phyloP scores from a whole-genome alignment of 305 asterid species.

The Nicotiana rustica region DNA sequence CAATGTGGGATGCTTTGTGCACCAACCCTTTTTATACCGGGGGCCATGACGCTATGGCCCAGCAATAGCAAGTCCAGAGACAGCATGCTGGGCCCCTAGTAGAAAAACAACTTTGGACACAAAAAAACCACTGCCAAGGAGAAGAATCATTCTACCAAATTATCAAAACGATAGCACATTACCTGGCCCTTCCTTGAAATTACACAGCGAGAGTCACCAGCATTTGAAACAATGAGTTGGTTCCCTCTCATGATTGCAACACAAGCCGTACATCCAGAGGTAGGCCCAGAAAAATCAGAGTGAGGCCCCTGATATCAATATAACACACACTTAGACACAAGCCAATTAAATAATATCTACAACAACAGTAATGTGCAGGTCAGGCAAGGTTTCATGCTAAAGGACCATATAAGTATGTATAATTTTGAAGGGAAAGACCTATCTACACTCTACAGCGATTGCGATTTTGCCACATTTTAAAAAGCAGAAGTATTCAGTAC shows the following conservation, averaged over 20 bases:
- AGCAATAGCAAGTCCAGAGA: conserved; percentile 6
- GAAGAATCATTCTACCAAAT: not conserved
- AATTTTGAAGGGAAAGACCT: not conserved
- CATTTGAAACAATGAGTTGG: conserved; percentile 91
- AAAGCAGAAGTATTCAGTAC: conserved; percentile 11
- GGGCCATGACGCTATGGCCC: not conserved
- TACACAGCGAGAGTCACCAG: conserved; percentile 98
- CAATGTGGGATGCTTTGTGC: too few species aligned
- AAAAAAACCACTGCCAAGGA: not conserved
- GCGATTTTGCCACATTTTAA: conserved; percentile 3
- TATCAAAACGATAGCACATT: conserved; percentile 20
- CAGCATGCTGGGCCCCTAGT: not conserved
- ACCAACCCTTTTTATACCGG: not conserved
- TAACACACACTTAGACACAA: not conserved
- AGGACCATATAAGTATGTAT: not conserved
- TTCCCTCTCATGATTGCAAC: conserved; percentile 81
- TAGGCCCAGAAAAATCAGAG: conserved; percentile 92
- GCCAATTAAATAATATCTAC: conserved; percentile 34
- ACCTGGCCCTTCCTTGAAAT: conserved; percentile 99
- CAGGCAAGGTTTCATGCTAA: not conserved
- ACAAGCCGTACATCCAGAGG: conserved; percentile 95
- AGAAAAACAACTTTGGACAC: not conserved
- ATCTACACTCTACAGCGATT: too few species aligned
- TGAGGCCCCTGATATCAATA: conserved; percentile 77
- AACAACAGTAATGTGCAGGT: conserved; percentile 23